Conservation (phyloP, 179 eudicot species). For the Carnegiea gigantea region DNA sequence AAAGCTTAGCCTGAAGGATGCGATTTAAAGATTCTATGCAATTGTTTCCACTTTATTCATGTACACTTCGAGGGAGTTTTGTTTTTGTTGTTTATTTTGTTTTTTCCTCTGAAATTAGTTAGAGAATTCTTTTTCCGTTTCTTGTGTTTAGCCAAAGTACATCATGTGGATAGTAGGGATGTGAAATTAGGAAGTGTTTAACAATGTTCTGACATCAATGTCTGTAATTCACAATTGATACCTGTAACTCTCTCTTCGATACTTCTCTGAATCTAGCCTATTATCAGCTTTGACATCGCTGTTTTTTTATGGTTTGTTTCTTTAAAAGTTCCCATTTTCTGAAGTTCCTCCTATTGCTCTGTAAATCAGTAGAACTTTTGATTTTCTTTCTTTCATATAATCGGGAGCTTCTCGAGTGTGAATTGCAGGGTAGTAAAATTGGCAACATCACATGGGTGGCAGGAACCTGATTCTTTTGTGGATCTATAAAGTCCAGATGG, state of each 20-base stretch:
- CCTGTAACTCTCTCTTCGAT: slow-evolving; percentile 9
- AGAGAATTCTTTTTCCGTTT: slow-evolving; percentile 4
- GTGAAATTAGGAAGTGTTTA: slow-evolving; percentile 11
- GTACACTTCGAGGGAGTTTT: slow-evolving; percentile 14
- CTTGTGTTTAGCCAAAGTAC: slow-evolving; percentile 10
- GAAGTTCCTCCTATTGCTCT: background rate
- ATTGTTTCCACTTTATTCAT: slow-evolving; percentile 1
- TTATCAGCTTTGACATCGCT: background rate
- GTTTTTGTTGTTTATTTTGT: background rate
- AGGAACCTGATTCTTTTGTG: background rate
- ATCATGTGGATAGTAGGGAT: slow-evolving; percentile 25
- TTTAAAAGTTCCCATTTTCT: background rate
- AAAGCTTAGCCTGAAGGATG: slow-evolving; percentile 67
- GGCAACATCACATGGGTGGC: background rate
- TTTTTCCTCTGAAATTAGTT: background rate
- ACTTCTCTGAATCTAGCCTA: background rate
- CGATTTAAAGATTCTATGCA: slow-evolving; percentile 36
- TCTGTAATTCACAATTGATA: slow-evolving; percentile 21
- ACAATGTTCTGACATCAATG: slow-evolving; percentile 11
- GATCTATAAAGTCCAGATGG: background rate
- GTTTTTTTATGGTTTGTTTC: background rate
- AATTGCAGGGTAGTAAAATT: slow-evolving; percentile 8
- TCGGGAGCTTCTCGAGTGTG: background rate
- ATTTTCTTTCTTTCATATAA: background rate
- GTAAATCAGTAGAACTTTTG: background rate